Conservation (phyloP, 2,329 filamentous ascomycete species). For the Beauveria australis region DNA sequence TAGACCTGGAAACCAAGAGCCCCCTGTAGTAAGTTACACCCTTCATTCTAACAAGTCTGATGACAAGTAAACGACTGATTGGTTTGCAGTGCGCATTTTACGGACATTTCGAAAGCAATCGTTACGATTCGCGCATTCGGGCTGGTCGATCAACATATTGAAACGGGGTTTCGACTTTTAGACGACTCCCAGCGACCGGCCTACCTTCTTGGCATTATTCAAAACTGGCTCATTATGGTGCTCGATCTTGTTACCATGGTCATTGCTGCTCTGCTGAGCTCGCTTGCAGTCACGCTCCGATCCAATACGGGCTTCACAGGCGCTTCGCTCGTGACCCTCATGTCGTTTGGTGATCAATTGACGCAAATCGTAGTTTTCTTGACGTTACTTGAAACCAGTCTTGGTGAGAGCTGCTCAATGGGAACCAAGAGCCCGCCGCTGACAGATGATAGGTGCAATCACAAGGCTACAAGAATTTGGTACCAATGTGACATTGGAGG, state of each 20-base stretch:
- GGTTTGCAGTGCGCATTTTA: conserved; percentile 32
- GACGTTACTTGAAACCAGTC: no score
- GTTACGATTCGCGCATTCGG: conserved; percentile 47
- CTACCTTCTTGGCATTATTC: conserved; percentile 48
- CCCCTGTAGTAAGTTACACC: conserved; percentile 34
- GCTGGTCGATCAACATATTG: conserved; percentile 36
- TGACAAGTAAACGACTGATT: no score
- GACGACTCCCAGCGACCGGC: conserved; percentile 46
- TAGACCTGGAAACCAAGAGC: conserved; percentile 55
- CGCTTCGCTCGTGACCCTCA: conserved; percentile 28
- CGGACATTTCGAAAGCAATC: conserved; percentile 45
- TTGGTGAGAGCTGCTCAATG: no score
- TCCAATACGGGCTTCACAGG: conserved; percentile 27
- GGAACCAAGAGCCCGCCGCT: no score
- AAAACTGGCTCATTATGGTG: conserved; percentile 46
- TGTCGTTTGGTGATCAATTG: conserved; percentile 25
- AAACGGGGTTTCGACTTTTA: conserved; percentile 37
- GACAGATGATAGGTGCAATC: not conserved
- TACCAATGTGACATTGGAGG: conserved; percentile 12
- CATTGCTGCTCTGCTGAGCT: conserved; percentile 37
- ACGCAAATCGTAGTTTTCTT: conserved; percentile 16
- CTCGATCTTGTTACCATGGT: conserved; percentile 39
- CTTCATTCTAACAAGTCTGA: no score
- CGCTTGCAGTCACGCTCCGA: conserved; percentile 33
- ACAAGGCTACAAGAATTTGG: conserved; percentile 15